Evolutionary conservation across 108 stramenopile genomes (phyloP).

Genomic region (Skeletonema marinoi): DNA sequence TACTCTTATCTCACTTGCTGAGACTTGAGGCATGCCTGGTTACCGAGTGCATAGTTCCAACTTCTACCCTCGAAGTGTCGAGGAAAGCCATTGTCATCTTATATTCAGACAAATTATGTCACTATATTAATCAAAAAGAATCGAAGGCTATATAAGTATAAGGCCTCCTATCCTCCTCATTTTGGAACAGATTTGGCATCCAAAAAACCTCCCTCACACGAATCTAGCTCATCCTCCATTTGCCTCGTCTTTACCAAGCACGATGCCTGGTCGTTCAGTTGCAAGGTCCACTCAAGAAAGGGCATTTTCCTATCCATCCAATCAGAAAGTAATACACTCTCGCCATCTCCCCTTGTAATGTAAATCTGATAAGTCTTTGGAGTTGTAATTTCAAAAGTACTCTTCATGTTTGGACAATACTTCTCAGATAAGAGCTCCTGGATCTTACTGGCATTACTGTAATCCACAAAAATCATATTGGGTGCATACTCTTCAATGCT

Average conservation of each 20-base stretch:
- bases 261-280: conserved; percentile 7
- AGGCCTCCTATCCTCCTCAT: too few species aligned
- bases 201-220: conserved; percentile 16
- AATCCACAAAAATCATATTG: conserved; percentile 47
- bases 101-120: too few species aligned
- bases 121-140: too few species aligned
- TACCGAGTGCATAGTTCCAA: too few species aligned
- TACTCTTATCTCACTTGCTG: too few species aligned
- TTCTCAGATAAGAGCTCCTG: conserved; percentile 25
- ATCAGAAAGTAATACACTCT: conserved; percentile 11
- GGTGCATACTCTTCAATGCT: conserved; percentile 36
- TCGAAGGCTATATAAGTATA: too few species aligned
- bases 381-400: neutral
- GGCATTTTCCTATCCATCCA: conserved; percentile 25
- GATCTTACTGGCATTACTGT: conserved; percentile 19
- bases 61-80: too few species aligned
- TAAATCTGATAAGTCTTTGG: neutral
- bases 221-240: conserved; percentile 21
- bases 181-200: conserved; percentile 1
- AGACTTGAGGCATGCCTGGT: too few species aligned
- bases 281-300: conserved; percentile 16
- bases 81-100: too few species aligned
- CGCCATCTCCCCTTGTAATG: conserved; percentile 9
- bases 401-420: conserved; percentile 27
- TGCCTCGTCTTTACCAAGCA: conserved; percentile 18